Evolutionary conservation across 2,329 filamentous ascomycete species (phyloP), one percentile per base, ranked within the genome.

Genomic region (Myriosclerotinia duriaeana): DNA sequence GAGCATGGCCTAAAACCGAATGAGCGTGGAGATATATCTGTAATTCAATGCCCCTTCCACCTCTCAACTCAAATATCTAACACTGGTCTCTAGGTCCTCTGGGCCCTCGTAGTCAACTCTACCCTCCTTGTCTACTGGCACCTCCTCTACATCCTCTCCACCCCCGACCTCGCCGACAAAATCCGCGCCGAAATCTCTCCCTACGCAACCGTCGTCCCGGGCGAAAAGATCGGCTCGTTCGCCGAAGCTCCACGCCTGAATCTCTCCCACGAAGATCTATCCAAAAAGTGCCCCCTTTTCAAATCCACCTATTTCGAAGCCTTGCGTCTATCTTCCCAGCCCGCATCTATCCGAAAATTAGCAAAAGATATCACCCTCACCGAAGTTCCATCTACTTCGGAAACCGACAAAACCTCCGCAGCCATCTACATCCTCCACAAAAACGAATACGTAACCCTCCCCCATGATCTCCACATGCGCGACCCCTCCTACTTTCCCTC

Each of bases 101-200:
- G 84, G 84, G 82, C 82, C 12, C 77, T 83, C 72, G 82, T 84
- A 69, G 81, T 81, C 20, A 85, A 86, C 69, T 78, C 81, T 6
- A 81, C 81, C 61, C 78, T 79, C 5, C 74, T 86, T 64, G 78
- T 81, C n/a, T 84, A 83, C 72, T 85, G 83, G 82, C 79, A 80
- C 68, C 69, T 84, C 11, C 74, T 81, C 36, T 79, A 81, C 59
- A 78, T 85, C 50, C 78, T 80, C 64, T 74, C 78, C 0, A 78
- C 78, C 17, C 75, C 77, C 2, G 72, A 72, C 0, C 76, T 84
- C 17, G 71, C 81, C 22, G 71, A 77, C 17, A 75, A 79, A 11
- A 77, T 84, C 22, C 76, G 81, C 11, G 71, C 76, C 53, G 83
- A 85, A 71, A 79, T 83, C 38, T 74, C 75, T 1, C 77, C 79